Evolutionary conservation across 2,329 filamentous ascomycete genomes (phyloP).

Genomic region (Paramyrothecium sp.): DNA sequence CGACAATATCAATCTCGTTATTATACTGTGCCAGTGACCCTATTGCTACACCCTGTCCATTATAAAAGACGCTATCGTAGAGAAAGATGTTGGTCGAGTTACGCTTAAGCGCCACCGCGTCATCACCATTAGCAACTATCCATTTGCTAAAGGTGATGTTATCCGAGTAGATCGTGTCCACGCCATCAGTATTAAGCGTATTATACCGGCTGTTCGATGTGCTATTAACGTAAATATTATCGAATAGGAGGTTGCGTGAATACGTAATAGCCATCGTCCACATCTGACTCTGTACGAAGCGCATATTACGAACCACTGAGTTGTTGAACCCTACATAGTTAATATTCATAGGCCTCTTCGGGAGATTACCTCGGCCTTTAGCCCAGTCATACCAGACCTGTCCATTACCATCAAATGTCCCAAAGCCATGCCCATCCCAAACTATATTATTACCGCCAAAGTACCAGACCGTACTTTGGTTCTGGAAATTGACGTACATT

Average conservation of each 20-base stretch:
- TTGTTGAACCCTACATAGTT: conserved; percentile 41
- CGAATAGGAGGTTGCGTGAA: conserved; percentile 42
- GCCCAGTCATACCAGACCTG: conserved; percentile 58
- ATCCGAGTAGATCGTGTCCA: conserved; percentile 51
- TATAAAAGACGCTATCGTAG: conserved; percentile 45
- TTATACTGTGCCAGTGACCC: conserved; percentile 57
- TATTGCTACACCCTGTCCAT: conserved; percentile 53
- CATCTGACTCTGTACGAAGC: conserved; percentile 59
- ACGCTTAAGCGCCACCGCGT: conserved; percentile 51
- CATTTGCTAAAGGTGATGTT: conserved; percentile 50
- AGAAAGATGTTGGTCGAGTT: conserved; percentile 55
- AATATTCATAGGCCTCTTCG: conserved; percentile 53
- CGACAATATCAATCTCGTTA: conserved; percentile 44
- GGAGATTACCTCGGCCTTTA: conserved; percentile 40
- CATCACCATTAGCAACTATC: conserved; percentile 51
- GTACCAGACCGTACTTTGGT: conserved; percentile 53
- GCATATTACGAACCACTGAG: conserved; percentile 44
- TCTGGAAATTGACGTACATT: conserved; percentile 52
- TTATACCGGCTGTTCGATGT: conserved; percentile 30
- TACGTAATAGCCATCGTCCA: conserved; percentile 56
- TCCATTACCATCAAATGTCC: conserved; percentile 58
- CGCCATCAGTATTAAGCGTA: conserved; percentile 39
- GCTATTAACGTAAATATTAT: conserved; percentile 54
- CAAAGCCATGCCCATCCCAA: conserved; percentile 47
- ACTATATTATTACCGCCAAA: conserved; percentile 52